Percentiles rank a stretch among this genome's conserved stretches.
phyloP scores from a whole-genome alignment of 2,329 filamentous ascomycete species.

The Fusarium globosum region DNA sequence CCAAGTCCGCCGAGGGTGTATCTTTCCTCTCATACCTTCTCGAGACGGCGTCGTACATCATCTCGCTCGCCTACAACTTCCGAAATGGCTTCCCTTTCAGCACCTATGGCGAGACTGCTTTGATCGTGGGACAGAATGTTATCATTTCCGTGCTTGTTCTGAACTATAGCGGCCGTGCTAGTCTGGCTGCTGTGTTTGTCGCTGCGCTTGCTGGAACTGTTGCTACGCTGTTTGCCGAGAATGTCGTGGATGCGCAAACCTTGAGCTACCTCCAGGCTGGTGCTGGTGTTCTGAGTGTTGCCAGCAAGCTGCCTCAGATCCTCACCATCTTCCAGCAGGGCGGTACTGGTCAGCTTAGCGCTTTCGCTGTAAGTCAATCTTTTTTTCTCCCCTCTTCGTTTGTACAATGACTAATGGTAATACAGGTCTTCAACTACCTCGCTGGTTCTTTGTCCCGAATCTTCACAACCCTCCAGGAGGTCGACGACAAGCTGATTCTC shows the following conservation, averaged over 20 bases:
- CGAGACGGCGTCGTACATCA: conserved; percentile 88
- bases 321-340: conserved; percentile 85
- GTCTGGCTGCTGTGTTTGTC: conserved; percentile 80
- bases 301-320: conserved; percentile 95
- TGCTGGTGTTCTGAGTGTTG: conserved; percentile 83
- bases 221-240: conserved; percentile 75
- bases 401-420: background rate
- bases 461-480: conserved; percentile 97
- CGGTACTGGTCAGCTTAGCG: conserved; percentile 93
- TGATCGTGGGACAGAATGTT: conserved; percentile 93
- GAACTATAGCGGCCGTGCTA: conserved; percentile 77
- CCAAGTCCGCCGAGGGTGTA: conserved; percentile 83
- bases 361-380: conserved; percentile 81
- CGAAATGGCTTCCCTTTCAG: conserved; percentile 94
- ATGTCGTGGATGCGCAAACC: conserved; percentile 71
- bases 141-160: conserved; percentile 88
- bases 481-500: conserved; percentile 94
- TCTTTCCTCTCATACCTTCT: conserved; percentile 92
- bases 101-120: conserved; percentile 93
- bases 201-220: conserved; percentile 77
- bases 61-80: conserved; percentile 90
- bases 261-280: conserved; percentile 84
- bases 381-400: too few species aligned
- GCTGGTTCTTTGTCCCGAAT: conserved; percentile 91
- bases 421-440: conserved; percentile 97